Base-by-base conservation (phyloP, 768 basidiomycete species). In the Russula earlei region DNA sequence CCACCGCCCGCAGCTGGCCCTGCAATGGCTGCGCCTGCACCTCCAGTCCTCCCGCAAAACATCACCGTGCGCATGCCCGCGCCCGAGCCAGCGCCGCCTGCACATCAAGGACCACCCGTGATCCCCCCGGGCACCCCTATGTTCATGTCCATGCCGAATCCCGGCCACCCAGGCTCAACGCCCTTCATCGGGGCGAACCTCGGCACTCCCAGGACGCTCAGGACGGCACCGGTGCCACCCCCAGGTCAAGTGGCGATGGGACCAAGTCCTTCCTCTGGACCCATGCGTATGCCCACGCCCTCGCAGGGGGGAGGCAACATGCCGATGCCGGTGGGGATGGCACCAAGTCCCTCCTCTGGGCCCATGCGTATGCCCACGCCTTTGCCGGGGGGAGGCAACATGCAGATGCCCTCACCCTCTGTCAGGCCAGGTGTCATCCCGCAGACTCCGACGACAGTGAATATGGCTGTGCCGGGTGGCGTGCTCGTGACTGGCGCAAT, bases 41-140 rank as follows among this genome's bases (percentile, higher is more conserved):
- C 31, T 2, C 22, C 54, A 1, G 54, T 48, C 12, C 27, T 56
- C 19, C 59, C 51, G 14, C 17, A n/a, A 11, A 34, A 17, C 19
- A 19, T 43, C 7, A 36, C 37, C 14, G 56, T 60, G 55, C 43
- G 14, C 14, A 62, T 60, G 60, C 60, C 60, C 9, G 36, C n/a
- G 11, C 58, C 60, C 4, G 48, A 49, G 0, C 34, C 17, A 12
- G 12, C 6, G 27, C 5, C 49, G 2, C 12, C 8, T 2, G 1
- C 31, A 19, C 58, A n/a, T n/a, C n/a, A 33, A 8, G 58, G 27
- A 6, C 44, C 19, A 14, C 48, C 58, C 5, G 58, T 58, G 15
- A 52, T 55, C 4, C 49, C 51, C 2, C 41, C 29, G 0, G 51
- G 48, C 10, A 37, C 29, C 29, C 29, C 29, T 7, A 31, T 31